Evolutionary conservation across 1,139 yeast species (phyloP).

Genomic region (Kluyveromyces sp.): DNA sequence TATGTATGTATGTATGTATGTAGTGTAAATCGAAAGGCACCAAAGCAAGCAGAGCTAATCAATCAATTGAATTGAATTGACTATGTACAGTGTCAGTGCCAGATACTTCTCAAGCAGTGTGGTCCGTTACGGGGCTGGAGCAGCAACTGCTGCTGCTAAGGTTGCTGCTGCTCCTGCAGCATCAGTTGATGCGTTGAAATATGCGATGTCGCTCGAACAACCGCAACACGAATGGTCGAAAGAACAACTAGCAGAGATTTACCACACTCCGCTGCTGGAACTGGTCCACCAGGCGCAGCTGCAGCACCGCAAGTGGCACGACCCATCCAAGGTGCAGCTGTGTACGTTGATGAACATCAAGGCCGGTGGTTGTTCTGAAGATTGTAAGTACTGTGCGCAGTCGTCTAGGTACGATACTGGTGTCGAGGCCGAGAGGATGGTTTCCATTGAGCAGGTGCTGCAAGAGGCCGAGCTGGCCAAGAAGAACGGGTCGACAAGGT

Average conservation of each 20-base stretch:
- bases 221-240: slow-evolving; percentile 55
- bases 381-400: slow-evolving; percentile 76
- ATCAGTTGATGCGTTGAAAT: slow-evolving; percentile 8
- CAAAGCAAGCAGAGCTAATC: too few relatives aligned
- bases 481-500: slow-evolving; percentile 64
- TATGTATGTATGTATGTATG: too few relatives aligned
- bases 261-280: slow-evolving; percentile 59
- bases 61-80: too few relatives aligned
- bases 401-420: slow-evolving; percentile 65
- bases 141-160: background rate
- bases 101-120: background rate
- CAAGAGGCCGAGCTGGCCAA: slow-evolving; percentile 60
- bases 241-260: slow-evolving; percentile 50
- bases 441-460: slow-evolving; percentile 53
- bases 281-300: slow-evolving; percentile 53
- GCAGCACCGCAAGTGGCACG: slow-evolving; percentile 60
- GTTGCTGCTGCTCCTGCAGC: background rate
- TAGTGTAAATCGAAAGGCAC: too few relatives aligned
- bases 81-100: too few relatives aligned
- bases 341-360: slow-evolving; percentile 71
- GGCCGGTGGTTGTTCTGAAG: slow-evolving; percentile 77
- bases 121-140: background rate
- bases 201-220: slow-evolving; percentile 24
- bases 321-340: slow-evolving; percentile 63
- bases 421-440: slow-evolving; percentile 56